Conservation (phyloP, 2,329 filamentous ascomycete species). For the Aspergillus uvarum region DNA sequence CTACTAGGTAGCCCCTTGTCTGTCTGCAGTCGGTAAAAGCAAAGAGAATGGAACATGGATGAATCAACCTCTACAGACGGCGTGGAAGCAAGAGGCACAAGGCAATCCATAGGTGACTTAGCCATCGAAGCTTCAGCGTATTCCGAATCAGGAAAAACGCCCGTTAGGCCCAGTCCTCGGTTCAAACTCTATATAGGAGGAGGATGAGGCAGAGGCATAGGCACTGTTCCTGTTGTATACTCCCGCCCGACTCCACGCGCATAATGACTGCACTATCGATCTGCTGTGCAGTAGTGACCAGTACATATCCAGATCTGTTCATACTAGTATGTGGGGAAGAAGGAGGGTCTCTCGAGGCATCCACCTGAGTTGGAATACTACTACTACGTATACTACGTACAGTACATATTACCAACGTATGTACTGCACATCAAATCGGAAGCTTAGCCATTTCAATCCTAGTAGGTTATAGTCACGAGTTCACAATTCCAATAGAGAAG, state of each 20-base stretch:
- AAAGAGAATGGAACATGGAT: neutral
- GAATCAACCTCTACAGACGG: neutral
- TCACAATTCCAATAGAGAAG: neutral
- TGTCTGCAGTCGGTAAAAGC: neutral
- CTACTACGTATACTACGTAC: no score
- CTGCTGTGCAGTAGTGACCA: neutral
- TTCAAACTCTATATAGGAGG: neutral
- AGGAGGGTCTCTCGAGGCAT: no score
- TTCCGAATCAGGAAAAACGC: slow-evolving; percentile 7
- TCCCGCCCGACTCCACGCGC: neutral
- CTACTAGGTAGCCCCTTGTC: neutral
- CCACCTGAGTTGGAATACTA: neutral
- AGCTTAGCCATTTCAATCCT: slow-evolving; percentile 1
- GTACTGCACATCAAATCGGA: neutral
- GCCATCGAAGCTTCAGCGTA: neutral
- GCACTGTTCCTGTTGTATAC: no score
- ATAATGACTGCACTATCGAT: neutral
- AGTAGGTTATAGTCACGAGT: neutral
- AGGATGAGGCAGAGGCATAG: no score
- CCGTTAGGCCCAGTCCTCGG: slow-evolving; percentile 3
- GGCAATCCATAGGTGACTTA: neutral
- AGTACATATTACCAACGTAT: no score
- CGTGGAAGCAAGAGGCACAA: neutral
- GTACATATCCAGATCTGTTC: no score
- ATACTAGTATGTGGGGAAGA: neutral